Conservation (phyloP, 2,329 filamentous ascomycete genomes). For the Nothopassalora personata region DNA sequence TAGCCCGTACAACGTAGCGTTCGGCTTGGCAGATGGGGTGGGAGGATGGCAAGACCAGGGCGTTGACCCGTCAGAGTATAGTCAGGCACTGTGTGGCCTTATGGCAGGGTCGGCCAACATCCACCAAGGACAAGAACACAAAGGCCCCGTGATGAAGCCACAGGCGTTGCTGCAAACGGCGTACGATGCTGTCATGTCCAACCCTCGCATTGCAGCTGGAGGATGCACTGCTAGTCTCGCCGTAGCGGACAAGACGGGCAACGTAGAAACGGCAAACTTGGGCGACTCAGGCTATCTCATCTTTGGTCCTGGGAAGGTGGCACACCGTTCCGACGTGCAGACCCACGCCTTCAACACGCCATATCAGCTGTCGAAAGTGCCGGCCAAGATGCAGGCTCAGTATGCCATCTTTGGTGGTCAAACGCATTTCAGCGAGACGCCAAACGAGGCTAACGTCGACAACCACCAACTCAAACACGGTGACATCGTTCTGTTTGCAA, state of each 20-base stretch:
- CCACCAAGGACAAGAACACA: conserved; percentile 37
- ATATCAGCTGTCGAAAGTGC: conserved; percentile 86
- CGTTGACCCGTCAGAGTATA: conserved; percentile 91
- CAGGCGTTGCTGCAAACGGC: conserved; percentile 72
- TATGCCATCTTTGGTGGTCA: conserved; percentile 77
- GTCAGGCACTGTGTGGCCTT: conserved; percentile 85
- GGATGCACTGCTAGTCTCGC: conserved; percentile 92
- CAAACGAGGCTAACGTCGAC: conserved; percentile 75
- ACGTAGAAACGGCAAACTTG: conserved; percentile 82
- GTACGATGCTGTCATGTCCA: conserved; percentile 74
- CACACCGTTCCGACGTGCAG: conserved; percentile 76
- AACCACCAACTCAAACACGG: conserved; percentile 76
- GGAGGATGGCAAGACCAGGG: conserved; percentile 92
- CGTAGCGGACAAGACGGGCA: conserved; percentile 66
- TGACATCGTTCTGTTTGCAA: conserved; percentile 88
- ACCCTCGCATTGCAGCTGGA: conserved; percentile 69
- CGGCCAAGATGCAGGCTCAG: conserved; percentile 70
- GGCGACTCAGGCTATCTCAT: conserved; percentile 93
- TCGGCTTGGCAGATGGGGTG: conserved; percentile 90
- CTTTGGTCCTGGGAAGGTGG: conserved; percentile 76
- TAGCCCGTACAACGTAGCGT: conserved; percentile 64
- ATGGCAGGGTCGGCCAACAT: conserved; percentile 58
- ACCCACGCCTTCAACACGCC: conserved; percentile 98
- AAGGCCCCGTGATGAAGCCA: conserved; percentile 38
- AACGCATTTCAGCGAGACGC: conserved; percentile 65